phyloP scores from a whole-genome alignment of 2,329 filamentous ascomycete genomes.

The Fusarium keratoplasticum region DNA sequence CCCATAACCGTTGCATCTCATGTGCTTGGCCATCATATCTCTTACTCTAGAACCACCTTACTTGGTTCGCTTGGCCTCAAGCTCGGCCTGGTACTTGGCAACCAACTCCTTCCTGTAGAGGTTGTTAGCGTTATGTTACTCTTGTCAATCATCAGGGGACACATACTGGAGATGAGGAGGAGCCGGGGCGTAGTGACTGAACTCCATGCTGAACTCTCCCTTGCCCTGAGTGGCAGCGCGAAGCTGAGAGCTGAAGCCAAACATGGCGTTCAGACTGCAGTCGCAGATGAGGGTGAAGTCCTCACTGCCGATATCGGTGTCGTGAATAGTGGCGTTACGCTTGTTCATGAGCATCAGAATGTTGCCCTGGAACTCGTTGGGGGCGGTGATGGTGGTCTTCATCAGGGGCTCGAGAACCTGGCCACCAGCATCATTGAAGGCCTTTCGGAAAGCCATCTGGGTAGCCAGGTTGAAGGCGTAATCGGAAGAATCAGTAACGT shows the following conservation, averaged over 20 bases:
- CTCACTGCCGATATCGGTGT: slow-evolving; percentile 92
- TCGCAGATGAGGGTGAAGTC: slow-evolving; percentile 95
- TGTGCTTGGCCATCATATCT: not conserved
- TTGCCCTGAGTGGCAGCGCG: slow-evolving; percentile 96
- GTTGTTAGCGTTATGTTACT: slow-evolving; percentile 12
- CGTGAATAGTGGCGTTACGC: slow-evolving; percentile 92
- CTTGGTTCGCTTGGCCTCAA: slow-evolving; percentile 67
- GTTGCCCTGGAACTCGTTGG: slow-evolving; percentile 97
- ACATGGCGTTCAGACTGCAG: slow-evolving; percentile 96
- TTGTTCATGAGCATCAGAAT: slow-evolving; percentile 97
- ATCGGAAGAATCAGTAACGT: slow-evolving; percentile 98
- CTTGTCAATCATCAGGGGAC: not conserved
- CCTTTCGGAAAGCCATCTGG: slow-evolving; percentile 95
- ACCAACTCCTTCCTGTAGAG: slow-evolving; percentile 66
- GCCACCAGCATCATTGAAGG: slow-evolving; percentile 83
- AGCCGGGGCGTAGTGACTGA: slow-evolving; percentile 92
- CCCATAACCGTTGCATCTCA: slow-evolving; percentile 7
- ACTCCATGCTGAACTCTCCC: slow-evolving; percentile 99
- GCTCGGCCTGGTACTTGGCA: slow-evolving; percentile 69
- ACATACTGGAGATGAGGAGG: slow-evolving; percentile 89
- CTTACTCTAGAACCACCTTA: slow-evolving; percentile 45
- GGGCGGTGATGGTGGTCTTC: slow-evolving; percentile 97
- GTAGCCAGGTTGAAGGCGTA: slow-evolving; percentile 95
- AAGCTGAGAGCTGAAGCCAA: slow-evolving; percentile 92
- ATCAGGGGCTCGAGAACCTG: slow-evolving; percentile 94